Conservation (phyloP, 805 yeast genomes). For the Kuraishia piskuri region DNA sequence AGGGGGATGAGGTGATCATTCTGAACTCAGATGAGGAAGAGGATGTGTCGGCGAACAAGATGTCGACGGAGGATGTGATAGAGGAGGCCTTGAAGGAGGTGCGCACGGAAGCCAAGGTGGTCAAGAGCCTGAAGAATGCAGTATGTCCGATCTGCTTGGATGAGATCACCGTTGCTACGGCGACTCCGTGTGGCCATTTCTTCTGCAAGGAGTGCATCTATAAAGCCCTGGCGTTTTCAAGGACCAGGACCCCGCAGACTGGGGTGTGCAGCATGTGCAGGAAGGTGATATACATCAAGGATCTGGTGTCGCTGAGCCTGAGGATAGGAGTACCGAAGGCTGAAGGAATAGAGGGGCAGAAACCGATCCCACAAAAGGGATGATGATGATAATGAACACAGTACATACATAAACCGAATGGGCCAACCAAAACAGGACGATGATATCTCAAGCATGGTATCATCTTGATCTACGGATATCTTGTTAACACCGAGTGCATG, state of each 20-base stretch:
- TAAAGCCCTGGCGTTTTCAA: slow-evolving; percentile 39
- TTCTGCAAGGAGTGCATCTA: slow-evolving; percentile 47
- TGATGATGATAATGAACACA: neutral
- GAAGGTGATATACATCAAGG: slow-evolving; percentile 18
- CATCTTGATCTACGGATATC: too few species aligned
- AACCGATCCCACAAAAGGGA: neutral
- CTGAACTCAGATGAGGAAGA: slow-evolving; percentile 27
- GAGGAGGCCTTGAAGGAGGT: slow-evolving; percentile 12
- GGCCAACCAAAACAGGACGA: too few species aligned
- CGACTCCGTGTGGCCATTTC: slow-evolving; percentile 50
- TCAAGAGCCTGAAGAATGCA: slow-evolving; percentile 24
- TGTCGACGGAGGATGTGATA: slow-evolving; percentile 26
- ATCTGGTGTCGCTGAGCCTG: slow-evolving; percentile 7
- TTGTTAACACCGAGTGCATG: too few species aligned
- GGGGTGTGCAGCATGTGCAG: slow-evolving; percentile 27
- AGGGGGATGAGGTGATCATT: slow-evolving; percentile 21
- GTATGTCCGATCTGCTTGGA: slow-evolving; percentile 52
- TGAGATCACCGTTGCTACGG: slow-evolving; percentile 36
- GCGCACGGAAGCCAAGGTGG: slow-evolving; percentile 10
- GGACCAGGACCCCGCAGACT: slow-evolving; percentile 10
- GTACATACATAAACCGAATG: too few species aligned
- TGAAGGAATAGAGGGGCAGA: neutral
- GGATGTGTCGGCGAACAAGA: slow-evolving; percentile 11
- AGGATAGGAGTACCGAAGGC: neutral
- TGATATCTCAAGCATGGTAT: too few species aligned